These are phyloP conservation scores for Mortierella sp. DNA, from an alignment of 371 early-diverging fungal species.

Conservation along the genomic window DNA sequence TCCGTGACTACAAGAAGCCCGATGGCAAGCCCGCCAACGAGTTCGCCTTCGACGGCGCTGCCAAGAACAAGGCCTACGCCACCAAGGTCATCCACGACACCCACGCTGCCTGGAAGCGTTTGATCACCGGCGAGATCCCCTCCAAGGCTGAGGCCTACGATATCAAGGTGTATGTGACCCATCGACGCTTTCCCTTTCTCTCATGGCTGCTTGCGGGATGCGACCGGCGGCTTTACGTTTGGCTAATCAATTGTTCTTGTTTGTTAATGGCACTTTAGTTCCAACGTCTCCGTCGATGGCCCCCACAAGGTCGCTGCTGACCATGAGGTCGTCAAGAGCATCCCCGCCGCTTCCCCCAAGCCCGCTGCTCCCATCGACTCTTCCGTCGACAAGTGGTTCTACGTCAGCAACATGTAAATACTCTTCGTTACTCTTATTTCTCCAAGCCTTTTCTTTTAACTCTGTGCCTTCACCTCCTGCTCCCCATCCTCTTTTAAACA, in stretches of 20 bases:
- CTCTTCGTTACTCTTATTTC: not conserved
- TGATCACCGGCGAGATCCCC: conserved; percentile 79
- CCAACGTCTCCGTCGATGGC: conserved; percentile 79
- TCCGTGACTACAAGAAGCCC: conserved; percentile 99
- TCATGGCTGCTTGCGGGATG: no score
- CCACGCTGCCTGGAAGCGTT: conserved; percentile 94
- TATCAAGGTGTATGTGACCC: conserved; percentile 70
- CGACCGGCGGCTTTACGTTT: not conserved
- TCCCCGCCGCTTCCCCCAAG: conserved; percentile 76
- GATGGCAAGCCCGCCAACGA: conserved; percentile 99
- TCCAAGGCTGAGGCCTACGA: conserved; percentile 76
- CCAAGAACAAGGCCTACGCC: conserved; percentile 93
- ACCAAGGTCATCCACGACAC: conserved; percentile 92
- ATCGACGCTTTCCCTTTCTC: not conserved
- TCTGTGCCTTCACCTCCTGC: not conserved
- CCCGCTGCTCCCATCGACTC: conserved; percentile 75
- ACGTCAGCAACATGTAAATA: conserved; percentile 83
- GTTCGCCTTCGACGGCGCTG: conserved; percentile 97
- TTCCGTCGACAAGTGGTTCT: conserved; percentile 98
- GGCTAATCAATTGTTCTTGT: conserved; percentile 5
- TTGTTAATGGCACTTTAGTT: conserved; percentile 55
- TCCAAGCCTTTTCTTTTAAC: not conserved
- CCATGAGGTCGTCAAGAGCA: conserved; percentile 66
- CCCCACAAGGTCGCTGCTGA: conserved; percentile 76
- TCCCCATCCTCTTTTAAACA: not conserved